Evolutionary conservation across 495 filamentous ascomycete genomes (phyloP), one percentile per base, ranked within the genome.

Genomic region (Choiromyces venosus): DNA sequence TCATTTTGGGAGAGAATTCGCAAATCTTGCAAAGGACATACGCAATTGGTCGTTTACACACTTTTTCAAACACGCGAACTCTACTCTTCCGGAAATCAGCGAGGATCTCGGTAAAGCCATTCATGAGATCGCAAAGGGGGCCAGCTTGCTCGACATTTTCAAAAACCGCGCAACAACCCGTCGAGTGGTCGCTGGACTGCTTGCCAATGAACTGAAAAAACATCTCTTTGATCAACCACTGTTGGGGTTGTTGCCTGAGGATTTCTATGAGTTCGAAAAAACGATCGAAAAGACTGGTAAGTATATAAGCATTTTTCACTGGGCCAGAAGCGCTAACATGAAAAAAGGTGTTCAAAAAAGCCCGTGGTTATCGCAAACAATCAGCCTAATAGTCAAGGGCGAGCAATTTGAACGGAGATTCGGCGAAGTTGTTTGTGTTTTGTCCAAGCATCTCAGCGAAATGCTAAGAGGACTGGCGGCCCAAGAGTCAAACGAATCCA

Each of bases 1-100:
- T 21, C 71, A 74, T 42, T 74, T 74, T 38, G 69, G 61, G 12
- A 66, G 18, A 4, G 66, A 75, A 42, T 75, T 75, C 65, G 66
- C 73, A 4, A 44, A 18, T 21, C 46, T 75, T 6, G 66, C 46
- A 19, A 71, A 67, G 14, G 66, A 25, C 29, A 75, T 74, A 65
- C 71, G 69, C 2, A 70, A 73, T n/a, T 75, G 70, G 73, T 35
- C 66, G 25, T 65, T 75, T 7, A 70, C 70, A 52, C 36, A 44
- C 44, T 73, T 75, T 46, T 46, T 46, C 7, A 5, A 0, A 8
- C 42, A 4, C 6, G 21, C 42, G 2, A 0, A 46, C 18, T 46
- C n/a, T 46, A 21, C 8, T 46, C 42, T 21, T 46, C 6, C 4
- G n/a, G 42, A 0, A 46, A 21, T n/a, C 4, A 46, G 5, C 42